phyloP scores from a whole-genome alignment of 139 green algal species.

The Klebsormidium nitens region DNA sequence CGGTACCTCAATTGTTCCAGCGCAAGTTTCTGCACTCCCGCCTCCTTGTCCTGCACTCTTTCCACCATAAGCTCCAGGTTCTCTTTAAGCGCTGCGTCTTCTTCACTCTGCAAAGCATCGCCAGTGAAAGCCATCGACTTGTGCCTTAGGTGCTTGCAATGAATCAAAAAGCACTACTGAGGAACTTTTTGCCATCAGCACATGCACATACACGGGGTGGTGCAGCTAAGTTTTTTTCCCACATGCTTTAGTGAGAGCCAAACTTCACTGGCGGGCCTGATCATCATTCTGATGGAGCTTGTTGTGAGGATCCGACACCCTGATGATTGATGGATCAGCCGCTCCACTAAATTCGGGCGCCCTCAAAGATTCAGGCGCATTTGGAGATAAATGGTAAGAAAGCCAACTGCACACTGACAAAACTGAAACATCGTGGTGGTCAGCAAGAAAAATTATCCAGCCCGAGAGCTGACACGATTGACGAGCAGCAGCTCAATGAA shows the following conservation, averaged over 20 bases:
- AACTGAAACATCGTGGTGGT: neutral
- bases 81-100: constrained; percentile 83
- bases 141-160: no score
- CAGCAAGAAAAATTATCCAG: neutral
- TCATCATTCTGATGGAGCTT: constrained; percentile 6
- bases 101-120: constrained; percentile 57
- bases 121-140: neutral
- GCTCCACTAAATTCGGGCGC: no score
- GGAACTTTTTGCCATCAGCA: no score
- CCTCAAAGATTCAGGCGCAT: neutral
- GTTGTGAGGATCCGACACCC: no score
- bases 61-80: constrained; percentile 89
- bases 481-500: neutral
- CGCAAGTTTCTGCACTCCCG: constrained; percentile 61
- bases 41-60: constrained; percentile 47
- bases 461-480: neutral
- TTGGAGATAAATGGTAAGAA: neutral
- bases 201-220: neutral
- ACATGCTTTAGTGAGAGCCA: neutral
- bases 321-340: no score
- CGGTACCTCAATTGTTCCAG: constrained; percentile 59
- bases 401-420: neutral
- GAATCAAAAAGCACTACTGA: no score
- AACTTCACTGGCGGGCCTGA: neutral
- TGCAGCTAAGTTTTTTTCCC: neutral